phyloP scores from a whole-genome alignment of 202 grass and related monocot genomes.

The Musa balbisiana region DNA sequence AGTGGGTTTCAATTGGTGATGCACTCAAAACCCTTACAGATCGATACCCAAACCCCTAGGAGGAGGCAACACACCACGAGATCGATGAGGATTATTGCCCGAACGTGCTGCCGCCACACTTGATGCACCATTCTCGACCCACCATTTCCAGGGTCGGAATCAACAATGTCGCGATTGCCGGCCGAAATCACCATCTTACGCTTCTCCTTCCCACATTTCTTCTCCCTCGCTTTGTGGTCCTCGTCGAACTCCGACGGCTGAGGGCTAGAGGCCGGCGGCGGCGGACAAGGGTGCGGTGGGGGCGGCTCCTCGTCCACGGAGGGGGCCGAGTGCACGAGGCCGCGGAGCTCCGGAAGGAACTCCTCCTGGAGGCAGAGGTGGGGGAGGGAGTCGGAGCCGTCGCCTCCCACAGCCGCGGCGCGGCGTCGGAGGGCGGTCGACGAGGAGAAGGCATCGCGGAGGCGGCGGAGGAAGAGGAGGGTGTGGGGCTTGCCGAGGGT shows the following conservation, averaged over 20 bases:
- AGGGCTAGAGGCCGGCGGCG: not conserved
- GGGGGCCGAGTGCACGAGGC: constrained; percentile 1
- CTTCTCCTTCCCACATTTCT: not conserved
- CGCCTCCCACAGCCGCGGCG: not conserved
- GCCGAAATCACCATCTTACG: constrained; percentile 8
- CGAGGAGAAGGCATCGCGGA: constrained; percentile 1
- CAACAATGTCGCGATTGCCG: not conserved
- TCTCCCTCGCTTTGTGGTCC: not conserved
- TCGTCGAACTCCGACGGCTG: not conserved
- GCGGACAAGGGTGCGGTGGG: not conserved
- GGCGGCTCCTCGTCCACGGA: not conserved
- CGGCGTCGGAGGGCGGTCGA: not conserved
- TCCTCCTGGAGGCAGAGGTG: constrained; percentile 15
- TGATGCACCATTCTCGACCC: not conserved
- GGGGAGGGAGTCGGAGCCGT: not conserved
- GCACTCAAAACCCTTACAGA: constrained; percentile 14
- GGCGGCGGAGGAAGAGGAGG: constrained; percentile 1
- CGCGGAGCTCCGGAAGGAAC: constrained; percentile 16
- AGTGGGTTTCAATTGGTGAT: not conserved
- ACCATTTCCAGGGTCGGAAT: not conserved
- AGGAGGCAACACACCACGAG: constrained; percentile 4
- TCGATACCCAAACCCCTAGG: not conserved
- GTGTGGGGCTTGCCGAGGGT: not conserved
- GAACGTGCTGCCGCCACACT: constrained; percentile 1
- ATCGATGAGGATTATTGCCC: constrained; percentile 8